Evolutionary conservation across 306 rosid genomes (phyloP), one percentile per base, ranked within the genome.

Genomic region (Rubus idaeus): DNA sequence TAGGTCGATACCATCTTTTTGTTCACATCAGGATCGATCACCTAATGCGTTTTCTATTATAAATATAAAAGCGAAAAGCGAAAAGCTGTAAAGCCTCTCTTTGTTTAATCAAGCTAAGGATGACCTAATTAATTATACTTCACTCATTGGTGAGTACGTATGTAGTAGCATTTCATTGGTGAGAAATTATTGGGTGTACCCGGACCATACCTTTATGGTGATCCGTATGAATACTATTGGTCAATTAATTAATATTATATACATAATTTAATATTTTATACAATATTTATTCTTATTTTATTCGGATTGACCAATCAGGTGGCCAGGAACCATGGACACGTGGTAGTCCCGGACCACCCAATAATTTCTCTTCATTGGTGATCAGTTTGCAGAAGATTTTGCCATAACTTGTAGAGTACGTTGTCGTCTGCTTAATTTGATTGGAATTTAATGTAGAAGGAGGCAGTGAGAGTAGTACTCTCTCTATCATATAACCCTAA

Each of bases 1-100:
- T n/a, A n/a, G n/a, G n/a, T n/a, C n/a, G n/a, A 17, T 39, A 30
- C 44, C 52, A 58, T 71, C 49, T 56, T 79, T 39, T 52, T 37
- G 63, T 69, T 42, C 78, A 3, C 62, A 70, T 73, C 78, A 45
- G 44, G 42, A 20, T 63, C 70, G n/a, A 35, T 66, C 35, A 57
- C 47, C 42, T 3, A 80, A 69, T 49, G 60, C 49, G 40, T 66
- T 18, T 26, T 44, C 35, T 30, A 30, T 44, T 26, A 56, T 40
- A 49, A 57, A 56, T 40, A 21, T 13, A 57, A 39, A 30, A 46
- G 51, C 41, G 4, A 63, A 14, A 39, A 11, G 8, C 68, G 14
- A 7, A 13, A 62, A 63, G 21, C 21, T 63, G 68, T 16, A 41
- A 72, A 72, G 66, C 76, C 40, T 41, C 30, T 8, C 55, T 53